These are phyloP conservation scores for Gaeumannomyces sp. DNA, from an alignment of 2,329 filamentous ascomycete species.

Conservation along the genomic window DNA sequence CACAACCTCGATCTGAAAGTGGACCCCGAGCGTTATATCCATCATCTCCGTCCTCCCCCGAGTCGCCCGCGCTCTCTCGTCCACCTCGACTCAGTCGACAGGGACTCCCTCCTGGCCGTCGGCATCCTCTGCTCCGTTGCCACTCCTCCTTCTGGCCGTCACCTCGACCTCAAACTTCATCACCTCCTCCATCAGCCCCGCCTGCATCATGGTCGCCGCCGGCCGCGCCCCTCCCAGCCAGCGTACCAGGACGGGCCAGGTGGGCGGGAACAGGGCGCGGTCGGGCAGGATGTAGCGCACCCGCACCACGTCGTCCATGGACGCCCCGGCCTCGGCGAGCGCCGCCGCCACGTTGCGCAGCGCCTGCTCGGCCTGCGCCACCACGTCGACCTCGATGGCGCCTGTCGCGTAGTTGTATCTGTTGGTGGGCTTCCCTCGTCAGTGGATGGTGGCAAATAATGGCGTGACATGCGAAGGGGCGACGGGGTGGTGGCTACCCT, in stretches of 20 bases:
- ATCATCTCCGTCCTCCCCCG: too few species aligned
- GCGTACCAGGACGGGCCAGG: constrained; percentile 43
- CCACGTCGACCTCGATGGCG: constrained; percentile 36
- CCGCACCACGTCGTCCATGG: constrained; percentile 41
- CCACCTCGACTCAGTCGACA: not conserved
- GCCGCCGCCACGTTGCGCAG: constrained; percentile 41
- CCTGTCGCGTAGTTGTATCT: constrained; percentile 47
- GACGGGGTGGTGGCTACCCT: constrained; percentile 28
- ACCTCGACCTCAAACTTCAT: constrained; percentile 35
- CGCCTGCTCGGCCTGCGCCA: constrained; percentile 43
- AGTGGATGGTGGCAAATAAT: not conserved
- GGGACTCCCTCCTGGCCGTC: not conserved
- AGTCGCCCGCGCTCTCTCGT: not conserved
- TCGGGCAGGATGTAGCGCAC: constrained; percentile 47
- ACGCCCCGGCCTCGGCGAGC: constrained; percentile 36
- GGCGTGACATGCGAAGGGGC: not conserved
- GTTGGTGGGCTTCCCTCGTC: not conserved
- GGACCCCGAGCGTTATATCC: not conserved
- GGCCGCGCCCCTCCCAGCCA: constrained; percentile 45
- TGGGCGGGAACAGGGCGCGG: constrained; percentile 38
- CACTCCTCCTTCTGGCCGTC: constrained; percentile 18
- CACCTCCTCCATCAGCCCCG: constrained; percentile 41
- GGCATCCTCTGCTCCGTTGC: too few species aligned
- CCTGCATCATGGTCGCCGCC: constrained; percentile 48
- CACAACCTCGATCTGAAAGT: not conserved